Evolutionary conservation across 148 eudicot species (phyloP).

Genomic region (Nepenthes mirabilis): DNA sequence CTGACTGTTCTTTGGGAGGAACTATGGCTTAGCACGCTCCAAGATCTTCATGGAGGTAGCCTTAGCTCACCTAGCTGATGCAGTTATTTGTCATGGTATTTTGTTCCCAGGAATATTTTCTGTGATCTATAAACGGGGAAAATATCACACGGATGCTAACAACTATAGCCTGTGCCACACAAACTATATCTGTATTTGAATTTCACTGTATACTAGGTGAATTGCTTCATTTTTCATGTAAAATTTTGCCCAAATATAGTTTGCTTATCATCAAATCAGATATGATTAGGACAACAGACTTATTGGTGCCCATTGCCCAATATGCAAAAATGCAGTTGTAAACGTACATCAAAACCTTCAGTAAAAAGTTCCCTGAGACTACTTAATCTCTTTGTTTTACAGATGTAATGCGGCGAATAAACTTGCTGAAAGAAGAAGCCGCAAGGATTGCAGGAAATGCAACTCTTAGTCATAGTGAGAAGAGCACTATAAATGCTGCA

Average conservation of each 20-base stretch:
- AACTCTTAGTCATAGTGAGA: slow-evolving; percentile 80
- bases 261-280: no score
- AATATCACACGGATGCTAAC: no score
- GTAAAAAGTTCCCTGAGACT: no score
- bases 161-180: no score
- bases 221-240: no score
- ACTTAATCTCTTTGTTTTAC: slow-evolving; percentile 2
- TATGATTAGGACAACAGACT: no score
- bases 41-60: slow-evolving; percentile 96
- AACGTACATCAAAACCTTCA: no score
- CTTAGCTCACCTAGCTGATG: slow-evolving; percentile 8
- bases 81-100: slow-evolving; percentile 3
- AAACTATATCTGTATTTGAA: neutral
- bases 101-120: neutral
- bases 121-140: neutral
- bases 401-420: slow-evolving; percentile 92
- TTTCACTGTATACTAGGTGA: no score
- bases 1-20: slow-evolving; percentile 99
- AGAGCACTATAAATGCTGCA: slow-evolving; percentile 85
- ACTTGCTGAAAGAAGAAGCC: slow-evolving; percentile 95
- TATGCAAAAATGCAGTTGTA: no score
- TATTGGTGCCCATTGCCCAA: no score
- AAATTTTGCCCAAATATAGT: no score
- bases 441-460: slow-evolving; percentile 61
- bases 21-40: slow-evolving; percentile 95